phyloP scores from a whole-genome alignment of 495 filamentous ascomycete genomes.

The Polyplosphaeria fusca region DNA sequence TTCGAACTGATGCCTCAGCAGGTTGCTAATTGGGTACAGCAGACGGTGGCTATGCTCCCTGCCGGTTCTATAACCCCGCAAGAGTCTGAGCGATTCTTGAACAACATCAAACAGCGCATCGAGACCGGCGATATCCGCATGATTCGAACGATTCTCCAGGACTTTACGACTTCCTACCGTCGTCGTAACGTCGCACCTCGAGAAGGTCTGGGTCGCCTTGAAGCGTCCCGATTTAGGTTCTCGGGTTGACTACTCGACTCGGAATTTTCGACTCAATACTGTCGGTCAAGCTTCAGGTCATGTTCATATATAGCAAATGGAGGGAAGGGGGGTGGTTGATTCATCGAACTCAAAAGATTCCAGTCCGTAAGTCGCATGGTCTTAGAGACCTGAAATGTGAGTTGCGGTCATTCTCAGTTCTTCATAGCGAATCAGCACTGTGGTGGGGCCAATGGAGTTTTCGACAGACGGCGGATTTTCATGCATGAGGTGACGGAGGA shows the following conservation, averaged over 20 bases:
- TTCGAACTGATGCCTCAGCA: slow-evolving; percentile 83
- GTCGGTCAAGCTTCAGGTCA: background rate
- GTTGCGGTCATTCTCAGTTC: background rate
- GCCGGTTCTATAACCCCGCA: slow-evolving; percentile 67
- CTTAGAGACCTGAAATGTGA: background rate
- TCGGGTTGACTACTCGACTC: slow-evolving; percentile 27
- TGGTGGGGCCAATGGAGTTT: background rate
- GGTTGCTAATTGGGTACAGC: slow-evolving; percentile 73
- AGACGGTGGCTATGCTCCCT: slow-evolving; percentile 79
- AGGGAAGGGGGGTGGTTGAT: background rate
- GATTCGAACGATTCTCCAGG: slow-evolving; percentile 80
- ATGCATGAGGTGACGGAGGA: background rate
- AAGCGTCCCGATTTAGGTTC: slow-evolving; percentile 83
- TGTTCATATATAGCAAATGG: background rate
- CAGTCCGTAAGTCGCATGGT: too few species aligned
- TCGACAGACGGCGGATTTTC: background rate
- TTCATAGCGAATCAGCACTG: background rate
- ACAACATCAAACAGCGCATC: slow-evolving; percentile 54
- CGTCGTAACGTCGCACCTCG: slow-evolving; percentile 90
- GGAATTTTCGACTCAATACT: background rate
- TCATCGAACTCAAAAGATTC: background rate
- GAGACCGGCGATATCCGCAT: slow-evolving; percentile 70
- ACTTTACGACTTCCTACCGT: slow-evolving; percentile 93
- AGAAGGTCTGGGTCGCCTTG: slow-evolving; percentile 80
- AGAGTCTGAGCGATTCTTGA: slow-evolving; percentile 50